Evolutionary conservation across 2,329 filamentous ascomycete species (phyloP), one percentile per base, ranked within the genome.

Genomic region (Colletotrichum filicis): DNA sequence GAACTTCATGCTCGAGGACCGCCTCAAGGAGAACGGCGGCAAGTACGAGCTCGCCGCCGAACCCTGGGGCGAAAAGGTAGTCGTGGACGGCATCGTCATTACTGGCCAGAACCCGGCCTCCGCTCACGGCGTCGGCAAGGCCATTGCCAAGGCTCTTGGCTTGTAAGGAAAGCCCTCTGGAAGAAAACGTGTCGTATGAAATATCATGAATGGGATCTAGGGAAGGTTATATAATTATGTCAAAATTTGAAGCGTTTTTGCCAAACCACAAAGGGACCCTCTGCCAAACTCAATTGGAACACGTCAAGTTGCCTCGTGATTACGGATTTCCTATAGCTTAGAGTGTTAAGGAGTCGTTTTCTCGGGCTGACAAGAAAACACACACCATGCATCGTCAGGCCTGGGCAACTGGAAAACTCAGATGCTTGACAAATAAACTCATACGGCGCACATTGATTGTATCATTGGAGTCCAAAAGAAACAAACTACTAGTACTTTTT

Each of bases 81-180:
- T 87, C 0, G 85, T 88, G 3, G 84, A 87, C 56, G 89, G 88
- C 9, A 84, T 83, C 74, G 73, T 91, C 42, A 88, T 90, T 70
- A 89, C 89, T 0, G 89, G 89, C 1, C 89, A 91, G 85, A 91
- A 91, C 80, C 89, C 89, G 28, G 84, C 83, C 1, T 89, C 87
- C 28, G 85, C 87, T 0, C 83, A 84, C 76, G 86, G 78, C 0
- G 82, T 90, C n/a, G 89, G 86, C 0, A 83, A 87, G 82, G 88
- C 85, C 2, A 78, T 91, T 73, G 79, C 84, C 30, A 86, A 86
- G 83, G 84, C 85, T 2, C 79, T 89, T 68, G 77, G 79, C 57
- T 49, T 73, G 66, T 73, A 42, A 57, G n/a, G 19, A 3, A 42
- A 19, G 30, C 30, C 30, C 8, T 32, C 30, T 32, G 30, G 30